These are phyloP conservation scores for Mycena amicta DNA, from an alignment of 768 basidiomycete genomes.

Conservation along the genomic window DNA sequence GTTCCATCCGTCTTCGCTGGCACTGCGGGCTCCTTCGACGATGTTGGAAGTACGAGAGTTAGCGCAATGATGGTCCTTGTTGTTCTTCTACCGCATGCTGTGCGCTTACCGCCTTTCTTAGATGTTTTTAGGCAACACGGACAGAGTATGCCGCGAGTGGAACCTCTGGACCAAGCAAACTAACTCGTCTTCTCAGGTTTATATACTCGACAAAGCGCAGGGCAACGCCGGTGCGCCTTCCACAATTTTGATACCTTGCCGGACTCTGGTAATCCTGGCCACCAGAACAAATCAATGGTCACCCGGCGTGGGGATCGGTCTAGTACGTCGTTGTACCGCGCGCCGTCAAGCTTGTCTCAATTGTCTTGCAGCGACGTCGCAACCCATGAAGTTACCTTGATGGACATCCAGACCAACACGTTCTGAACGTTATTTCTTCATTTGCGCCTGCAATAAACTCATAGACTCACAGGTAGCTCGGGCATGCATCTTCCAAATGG, in stretches of 20 bases:
- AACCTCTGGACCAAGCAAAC: not conserved
- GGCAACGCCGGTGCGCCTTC: slow-evolving; percentile 29
- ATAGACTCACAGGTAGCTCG: slow-evolving; percentile 32
- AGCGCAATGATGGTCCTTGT: slow-evolving; percentile 20
- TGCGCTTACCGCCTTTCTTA: slow-evolving; percentile 28
- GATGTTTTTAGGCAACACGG: slow-evolving; percentile 80
- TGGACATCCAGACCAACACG: slow-evolving; percentile 74
- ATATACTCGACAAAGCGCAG: slow-evolving; percentile 91
- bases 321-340: slow-evolving; percentile 47
- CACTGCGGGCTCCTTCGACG: slow-evolving; percentile 45
- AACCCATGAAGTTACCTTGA: slow-evolving; percentile 58
- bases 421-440: slow-evolving; percentile 60
- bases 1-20: slow-evolving; percentile 33
- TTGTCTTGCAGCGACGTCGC: slow-evolving; percentile 58
- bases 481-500: slow-evolving; percentile 81
- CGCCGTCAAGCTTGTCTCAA: not conserved
- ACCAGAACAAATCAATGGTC: slow-evolving; percentile 60
- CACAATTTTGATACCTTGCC: not conserved
- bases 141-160: slow-evolving; percentile 52
- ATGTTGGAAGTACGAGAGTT: slow-evolving; percentile 38
- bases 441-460: not conserved
- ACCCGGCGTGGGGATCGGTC: slow-evolving; percentile 75
- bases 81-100: not conserved
- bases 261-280: slow-evolving; percentile 38
- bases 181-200: slow-evolving; percentile 30